phyloP scores from a whole-genome alignment of 1,284 basidiomycete genomes.

The Sporisorium graminicola region DNA sequence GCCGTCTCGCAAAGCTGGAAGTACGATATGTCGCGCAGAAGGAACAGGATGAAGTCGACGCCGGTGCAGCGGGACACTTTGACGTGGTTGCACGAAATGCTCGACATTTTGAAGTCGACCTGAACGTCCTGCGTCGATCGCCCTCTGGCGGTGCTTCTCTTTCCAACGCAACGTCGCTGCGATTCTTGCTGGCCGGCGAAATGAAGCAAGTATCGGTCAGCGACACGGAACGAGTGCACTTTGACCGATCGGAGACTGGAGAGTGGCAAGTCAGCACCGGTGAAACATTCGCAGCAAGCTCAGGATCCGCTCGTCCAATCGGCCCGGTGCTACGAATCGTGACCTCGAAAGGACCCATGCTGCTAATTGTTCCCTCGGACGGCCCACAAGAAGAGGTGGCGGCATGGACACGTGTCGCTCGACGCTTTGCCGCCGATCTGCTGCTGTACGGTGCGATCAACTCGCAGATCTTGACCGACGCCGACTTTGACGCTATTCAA shows the following conservation, averaged over 20 bases:
- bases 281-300: background rate
- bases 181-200: slow-evolving; percentile 7
- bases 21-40: slow-evolving; percentile 10
- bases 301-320: slow-evolving; percentile 20
- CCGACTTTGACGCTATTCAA: slow-evolving; percentile 4
- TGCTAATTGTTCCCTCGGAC: slow-evolving; percentile 33
- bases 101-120: slow-evolving; percentile 20
- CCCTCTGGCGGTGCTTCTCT: background rate
- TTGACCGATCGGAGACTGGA: background rate
- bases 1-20: slow-evolving; percentile 66
- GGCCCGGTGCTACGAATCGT: slow-evolving; percentile 43
- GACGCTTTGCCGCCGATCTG: slow-evolving; percentile 39
- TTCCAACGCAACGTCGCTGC: slow-evolving; percentile 1
- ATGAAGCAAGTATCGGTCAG: background rate
- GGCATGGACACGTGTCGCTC: slow-evolving; percentile 28
- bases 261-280: slow-evolving; percentile 1
- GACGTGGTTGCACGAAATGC: slow-evolving; percentile 6
- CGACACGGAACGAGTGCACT: background rate
- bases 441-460: slow-evolving; percentile 45
- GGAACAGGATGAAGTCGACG: background rate
- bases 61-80: background rate
- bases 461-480: slow-evolving; percentile 42
- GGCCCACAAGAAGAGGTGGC: slow-evolving; percentile 7
- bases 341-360: slow-evolving; percentile 26
- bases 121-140: slow-evolving; percentile 7